A percentile compares a stretch with the other conserved stretches of the same genome.
Conservation (phyloP, 208 protist genomes). For the Leishmania braziliensis region DNA sequence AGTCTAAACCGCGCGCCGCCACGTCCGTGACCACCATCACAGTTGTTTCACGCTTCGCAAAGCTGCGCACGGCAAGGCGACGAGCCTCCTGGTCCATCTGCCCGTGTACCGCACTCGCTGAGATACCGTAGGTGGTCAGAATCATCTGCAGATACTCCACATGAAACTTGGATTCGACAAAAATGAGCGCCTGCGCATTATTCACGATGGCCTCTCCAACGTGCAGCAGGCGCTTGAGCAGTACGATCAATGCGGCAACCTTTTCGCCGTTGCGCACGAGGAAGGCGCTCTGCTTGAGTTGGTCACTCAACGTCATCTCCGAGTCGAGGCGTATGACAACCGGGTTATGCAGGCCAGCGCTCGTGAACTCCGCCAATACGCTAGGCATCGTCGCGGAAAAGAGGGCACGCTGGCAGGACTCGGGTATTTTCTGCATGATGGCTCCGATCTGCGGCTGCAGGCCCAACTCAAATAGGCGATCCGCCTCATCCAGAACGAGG, state of each 20-base stretch:
- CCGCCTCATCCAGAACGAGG: constrained; percentile 99
- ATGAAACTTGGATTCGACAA: constrained; percentile 97
- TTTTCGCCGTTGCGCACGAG: constrained; percentile 96
- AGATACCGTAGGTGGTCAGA: constrained; percentile 83
- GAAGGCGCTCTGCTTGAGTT: constrained; percentile 95
- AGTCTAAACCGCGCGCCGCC: constrained; percentile 98
- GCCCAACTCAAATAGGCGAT: constrained; percentile 99
- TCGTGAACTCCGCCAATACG: constrained; percentile 98
- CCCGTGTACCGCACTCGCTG: constrained; percentile 92
- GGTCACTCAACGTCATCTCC: constrained; percentile 96
- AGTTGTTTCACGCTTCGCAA: constrained; percentile 82
- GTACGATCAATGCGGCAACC: constrained; percentile 91
- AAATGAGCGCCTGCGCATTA: constrained; percentile 95
- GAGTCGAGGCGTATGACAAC: constrained; percentile 97
- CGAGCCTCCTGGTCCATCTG: constrained; percentile 97
- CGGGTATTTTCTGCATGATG: constrained; percentile 95
- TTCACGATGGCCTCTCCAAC: constrained; percentile 45
- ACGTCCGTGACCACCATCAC: constrained; percentile 99
- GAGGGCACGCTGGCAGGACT: constrained; percentile 95
- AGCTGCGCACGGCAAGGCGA: constrained; percentile 95
- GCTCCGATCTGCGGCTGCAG: constrained; percentile 95
- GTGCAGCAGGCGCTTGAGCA: constrained; percentile 91
- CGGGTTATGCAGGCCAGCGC: constrained; percentile 96
- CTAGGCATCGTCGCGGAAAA: constrained; percentile 99
- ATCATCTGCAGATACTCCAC: constrained; percentile 96